Evolutionary conservation across 2,329 filamentous ascomycete genomes (phyloP).

Genomic region (Beauveria pseudobassiana): DNA sequence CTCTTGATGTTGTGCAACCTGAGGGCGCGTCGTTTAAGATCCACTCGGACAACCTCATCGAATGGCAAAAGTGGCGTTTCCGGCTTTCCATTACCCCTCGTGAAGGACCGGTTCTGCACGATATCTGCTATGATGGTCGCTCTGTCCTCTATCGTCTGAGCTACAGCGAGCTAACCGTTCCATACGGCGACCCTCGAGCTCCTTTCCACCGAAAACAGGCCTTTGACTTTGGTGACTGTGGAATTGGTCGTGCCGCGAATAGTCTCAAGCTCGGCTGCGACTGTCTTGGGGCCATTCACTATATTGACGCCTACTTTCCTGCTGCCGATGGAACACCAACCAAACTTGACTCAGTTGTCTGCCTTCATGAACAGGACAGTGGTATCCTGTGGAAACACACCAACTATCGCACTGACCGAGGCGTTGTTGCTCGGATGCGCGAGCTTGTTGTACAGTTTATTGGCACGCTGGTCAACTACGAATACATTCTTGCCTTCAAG

Average conservation of each 20-base stretch:
- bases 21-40: constrained; percentile 61
- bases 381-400: constrained; percentile 67
- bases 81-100: constrained; percentile 61
- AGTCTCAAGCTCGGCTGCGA: constrained; percentile 63
- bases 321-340: constrained; percentile 45
- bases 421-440: constrained; percentile 52
- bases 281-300: constrained; percentile 60
- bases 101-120: constrained; percentile 64
- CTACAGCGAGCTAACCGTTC: constrained; percentile 63
- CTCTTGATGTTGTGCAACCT: constrained; percentile 63
- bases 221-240: constrained; percentile 65
- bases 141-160: constrained; percentile 60
- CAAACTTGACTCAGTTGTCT: constrained; percentile 51
- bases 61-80: constrained; percentile 64
- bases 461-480: constrained; percentile 63
- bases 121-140: constrained; percentile 58
- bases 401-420: constrained; percentile 57
- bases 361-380: constrained; percentile 63
- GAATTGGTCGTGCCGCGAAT: constrained; percentile 59
- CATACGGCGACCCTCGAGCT: constrained; percentile 57
- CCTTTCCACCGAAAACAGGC: constrained; percentile 64
- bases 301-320: constrained; percentile 50
- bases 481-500: constrained; percentile 48
- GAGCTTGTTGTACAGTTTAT: constrained; percentile 62
- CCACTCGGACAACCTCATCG: constrained; percentile 37